Base-by-base conservation (phyloP, 768 basidiomycete species). In the Pleurotus tuber-regium region DNA sequence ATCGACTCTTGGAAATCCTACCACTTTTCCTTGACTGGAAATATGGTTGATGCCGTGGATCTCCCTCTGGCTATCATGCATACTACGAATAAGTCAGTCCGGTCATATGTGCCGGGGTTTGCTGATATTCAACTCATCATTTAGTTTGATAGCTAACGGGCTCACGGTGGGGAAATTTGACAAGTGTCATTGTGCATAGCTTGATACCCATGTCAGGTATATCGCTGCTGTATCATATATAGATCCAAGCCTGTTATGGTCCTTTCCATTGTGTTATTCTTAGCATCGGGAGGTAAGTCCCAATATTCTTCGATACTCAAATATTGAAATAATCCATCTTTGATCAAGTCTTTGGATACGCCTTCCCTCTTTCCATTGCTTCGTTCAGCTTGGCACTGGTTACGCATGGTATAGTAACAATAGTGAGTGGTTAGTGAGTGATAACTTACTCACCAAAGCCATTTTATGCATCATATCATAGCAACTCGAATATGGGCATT, bases 1-100 rank as follows among this genome's bases (percentile, higher is more conserved):
- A 33, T 48, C 29, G 46, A 48, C 46, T 10, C 21, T 16, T 48
- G 46, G 46, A 35, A 31, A 35, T 35, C 35, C 29, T 31, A 23
- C 29, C 46, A n/a, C 31, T 24, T 48, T 14, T 21, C 28, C 29
- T 18, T 18, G 7, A 33, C 31, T 2, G 46, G 46, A 6, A 14
- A 35, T 21, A 19, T 48, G 12, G 24, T 5, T 21, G 18, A 19
- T 11, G 19, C 9, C 6, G 28, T 31, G 18, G 46, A 48, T 16
- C 31, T 48, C 12, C 46, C 46, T 9, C 19, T 48, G 46, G 46
- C 46, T 11, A 48, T 48, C 30, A 21, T 48, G n/a, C 46, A 48
- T 16, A 33, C 46, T 19, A 48, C 46, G 11, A 48, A 48, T 35
- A 35, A 31, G 46, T 48, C 10, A 31, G 46, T 35, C 18, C 1